phyloP scores from a whole-genome alignment of 306 rosid species.

The Clitoria ternatea region DNA sequence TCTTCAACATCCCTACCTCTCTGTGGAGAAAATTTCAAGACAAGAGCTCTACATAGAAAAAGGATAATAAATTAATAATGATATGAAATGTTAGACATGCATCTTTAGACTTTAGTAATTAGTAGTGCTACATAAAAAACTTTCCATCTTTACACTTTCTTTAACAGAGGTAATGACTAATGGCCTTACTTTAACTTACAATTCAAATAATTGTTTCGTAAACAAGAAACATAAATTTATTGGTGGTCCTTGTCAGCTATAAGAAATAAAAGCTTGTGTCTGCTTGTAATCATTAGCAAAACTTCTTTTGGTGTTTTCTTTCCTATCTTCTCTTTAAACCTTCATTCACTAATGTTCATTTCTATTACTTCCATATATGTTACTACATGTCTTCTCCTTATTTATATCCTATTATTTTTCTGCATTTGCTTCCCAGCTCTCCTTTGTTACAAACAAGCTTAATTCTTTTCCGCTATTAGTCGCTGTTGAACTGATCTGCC shows the following conservation, averaged over 20 bases:
- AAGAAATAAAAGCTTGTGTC: not conserved
- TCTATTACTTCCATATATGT: not conserved
- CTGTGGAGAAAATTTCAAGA: not conserved
- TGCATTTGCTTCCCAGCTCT: not conserved
- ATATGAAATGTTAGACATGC: not conserved
- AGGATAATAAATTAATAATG: not conserved
- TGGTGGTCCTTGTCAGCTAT: not conserved
- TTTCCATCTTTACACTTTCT: not conserved
- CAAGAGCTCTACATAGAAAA: not conserved
- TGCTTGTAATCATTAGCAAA: not conserved
- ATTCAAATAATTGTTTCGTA: not conserved
- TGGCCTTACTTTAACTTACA: not conserved
- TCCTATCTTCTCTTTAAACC: not conserved
- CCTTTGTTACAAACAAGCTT: not conserved
- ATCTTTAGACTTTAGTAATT: too few relatives aligned
- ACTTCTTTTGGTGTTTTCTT: not conserved
- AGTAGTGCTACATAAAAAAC: not conserved
- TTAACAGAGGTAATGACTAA: not conserved
- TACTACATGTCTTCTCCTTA: not conserved
- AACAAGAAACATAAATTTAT: not conserved
- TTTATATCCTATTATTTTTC: not conserved
- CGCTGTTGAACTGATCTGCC: not conserved
- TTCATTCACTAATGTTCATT: not conserved
- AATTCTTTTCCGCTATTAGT: not conserved
- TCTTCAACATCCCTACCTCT: not conserved